phyloP scores from a whole-genome alignment of 148 eudicot genomes.

The Gaultheria prostrata region DNA sequence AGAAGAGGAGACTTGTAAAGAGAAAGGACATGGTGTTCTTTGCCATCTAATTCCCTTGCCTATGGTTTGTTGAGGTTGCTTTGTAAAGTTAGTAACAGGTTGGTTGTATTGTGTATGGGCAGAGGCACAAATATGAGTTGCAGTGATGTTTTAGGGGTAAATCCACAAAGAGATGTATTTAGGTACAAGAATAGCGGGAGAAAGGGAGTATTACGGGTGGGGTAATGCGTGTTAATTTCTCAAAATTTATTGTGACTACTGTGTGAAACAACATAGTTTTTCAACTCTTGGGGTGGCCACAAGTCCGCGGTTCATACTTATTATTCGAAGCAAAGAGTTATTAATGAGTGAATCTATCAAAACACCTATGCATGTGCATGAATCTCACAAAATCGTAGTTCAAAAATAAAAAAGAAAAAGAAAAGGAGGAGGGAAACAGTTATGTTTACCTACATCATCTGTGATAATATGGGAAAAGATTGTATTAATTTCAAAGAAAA shows the following conservation, averaged over 20 bases:
- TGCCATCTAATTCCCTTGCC: background rate
- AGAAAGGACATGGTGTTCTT: slow-evolving; percentile 5
- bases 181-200: background rate
- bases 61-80: background rate
- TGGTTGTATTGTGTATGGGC: background rate
- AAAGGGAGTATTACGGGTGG: background rate
- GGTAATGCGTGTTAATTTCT: background rate
- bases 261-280: background rate
- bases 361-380: no score
- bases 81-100: background rate
- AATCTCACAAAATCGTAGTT: no score
- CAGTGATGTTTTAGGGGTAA: background rate
- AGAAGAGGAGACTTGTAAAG: background rate
- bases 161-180: background rate
- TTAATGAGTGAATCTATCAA: no score
- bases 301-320: background rate
- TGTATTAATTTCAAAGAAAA: no score
- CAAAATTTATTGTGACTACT: background rate
- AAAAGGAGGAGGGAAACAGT: no score
- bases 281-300: background rate
- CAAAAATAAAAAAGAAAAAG: no score
- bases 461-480: no score
- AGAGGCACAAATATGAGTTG: background rate
- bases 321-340: background rate
- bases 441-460: no score